phyloP scores from a whole-genome alignment of 2,329 filamentous ascomycete genomes.

The Pseudogymnoascus verrucosus region DNA sequence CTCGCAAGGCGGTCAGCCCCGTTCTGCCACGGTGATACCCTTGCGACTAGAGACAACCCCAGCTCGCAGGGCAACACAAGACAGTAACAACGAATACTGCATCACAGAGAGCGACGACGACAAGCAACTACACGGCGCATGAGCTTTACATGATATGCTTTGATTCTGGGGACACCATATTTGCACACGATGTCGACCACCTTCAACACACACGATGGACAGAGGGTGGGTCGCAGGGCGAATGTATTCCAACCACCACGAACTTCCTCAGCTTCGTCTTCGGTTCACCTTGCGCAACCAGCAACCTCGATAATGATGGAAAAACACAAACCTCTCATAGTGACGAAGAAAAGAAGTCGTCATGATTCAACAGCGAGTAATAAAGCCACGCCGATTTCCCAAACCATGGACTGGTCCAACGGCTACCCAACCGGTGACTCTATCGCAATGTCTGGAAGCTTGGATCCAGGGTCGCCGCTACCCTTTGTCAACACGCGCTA shows the following conservation, averaged over 20 bases:
- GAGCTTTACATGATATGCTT: neutral
- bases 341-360: slow-evolving; percentile 16
- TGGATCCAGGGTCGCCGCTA: slow-evolving; percentile 27
- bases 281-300: slow-evolving; percentile 23
- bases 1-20: slow-evolving; percentile 2
- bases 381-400: slow-evolving; percentile 10
- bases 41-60: neutral
- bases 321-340: neutral
- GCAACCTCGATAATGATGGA: slow-evolving; percentile 4
- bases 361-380: slow-evolving; percentile 13
- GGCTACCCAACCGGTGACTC: slow-evolving; percentile 6
- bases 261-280: slow-evolving; percentile 30
- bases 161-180: neutral
- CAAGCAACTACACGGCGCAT: neutral
- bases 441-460: slow-evolving; percentile 9
- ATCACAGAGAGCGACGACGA: neutral
- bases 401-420: slow-evolving; percentile 8
- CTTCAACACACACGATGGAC: slow-evolving; percentile 7
- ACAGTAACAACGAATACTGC: neutral
- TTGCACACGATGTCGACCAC: neutral
- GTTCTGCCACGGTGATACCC: slow-evolving; percentile 2
- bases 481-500: slow-evolving; percentile 45
- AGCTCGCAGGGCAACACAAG: slow-evolving; percentile 1
- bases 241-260: slow-evolving; percentile 36
- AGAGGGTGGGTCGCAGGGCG: slow-evolving; percentile 12